Base-by-base conservation (phyloP, 805 yeast genomes). In the Ogataea pini region DNA sequence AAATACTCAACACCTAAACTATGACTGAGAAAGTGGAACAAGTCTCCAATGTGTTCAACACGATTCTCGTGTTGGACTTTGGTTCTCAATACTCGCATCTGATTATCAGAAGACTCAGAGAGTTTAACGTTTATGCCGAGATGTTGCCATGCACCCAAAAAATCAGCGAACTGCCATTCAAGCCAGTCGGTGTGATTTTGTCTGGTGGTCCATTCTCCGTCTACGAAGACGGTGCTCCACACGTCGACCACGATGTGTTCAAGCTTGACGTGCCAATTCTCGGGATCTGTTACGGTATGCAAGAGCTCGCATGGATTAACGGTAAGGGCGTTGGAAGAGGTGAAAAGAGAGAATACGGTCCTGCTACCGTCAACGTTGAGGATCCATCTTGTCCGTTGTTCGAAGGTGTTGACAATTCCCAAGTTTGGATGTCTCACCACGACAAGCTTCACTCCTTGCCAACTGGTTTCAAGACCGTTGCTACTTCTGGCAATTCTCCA, bases 351-450 rank as follows among this genome's bases (percentile, higher is more conserved):
- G 99, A 94, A 75, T 94, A 92, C 67, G 99, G 99, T 52, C 97
- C 96, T 42, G 97, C 99, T 52, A 82, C 87, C 50, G 78, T 94
- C 68, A 95, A 89, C 48, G 96, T 92, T 50, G 75, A 79, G 60
- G 94, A 89, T 65, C 55, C 72, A 36, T 48, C 70, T 17, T 82
- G 89, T 69, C 82, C 87, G 17, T 76, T 94, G 54, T 94, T 94
- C 72, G 77, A 83, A 55, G 97, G 85, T 52, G 89, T 94, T 60
- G 95, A 90, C 71, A 86, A 94, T 75, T 89, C 96, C 50, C 91
- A 86, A 69, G 97, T 94, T 54, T 94, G 99, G 99, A 94, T 94
- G 99, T 91, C 98, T 42, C 99, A 94, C 72, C 96, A 96, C 65
- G 99, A 94, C 74, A 94, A 94, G 77, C 79, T 94, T 64, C 83